These are phyloP conservation scores for Suaeda aralocaspica DNA, from an alignment of 148 eudicot genomes.

Conservation along the genomic window DNA sequence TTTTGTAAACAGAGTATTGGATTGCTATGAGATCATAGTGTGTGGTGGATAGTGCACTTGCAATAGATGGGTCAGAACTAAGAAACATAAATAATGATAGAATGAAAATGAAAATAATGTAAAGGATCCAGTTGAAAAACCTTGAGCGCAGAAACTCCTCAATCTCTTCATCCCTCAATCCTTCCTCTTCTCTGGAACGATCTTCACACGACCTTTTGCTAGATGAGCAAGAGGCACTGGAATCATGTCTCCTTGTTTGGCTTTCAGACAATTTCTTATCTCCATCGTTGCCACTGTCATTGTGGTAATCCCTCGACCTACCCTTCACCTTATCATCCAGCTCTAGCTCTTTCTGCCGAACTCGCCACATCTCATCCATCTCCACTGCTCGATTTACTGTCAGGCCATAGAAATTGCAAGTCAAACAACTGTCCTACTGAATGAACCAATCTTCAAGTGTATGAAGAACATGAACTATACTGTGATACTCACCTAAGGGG, in stretches of 20 bases:
- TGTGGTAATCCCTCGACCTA: conserved; percentile 29
- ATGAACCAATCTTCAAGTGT: neutral
- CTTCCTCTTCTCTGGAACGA: conserved; percentile 42
- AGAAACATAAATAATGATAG: neutral
- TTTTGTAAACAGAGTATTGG: neutral
- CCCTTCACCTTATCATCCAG: conserved; percentile 55
- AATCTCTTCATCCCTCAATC: conserved; percentile 71
- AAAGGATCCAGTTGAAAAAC: conserved; percentile 25
- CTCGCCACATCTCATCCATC: conserved; percentile 93
- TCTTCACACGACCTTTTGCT: conserved; percentile 43
- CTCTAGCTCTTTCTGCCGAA: conserved; percentile 75
- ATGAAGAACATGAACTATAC: too few species aligned
- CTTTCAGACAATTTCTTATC: conserved; percentile 29
- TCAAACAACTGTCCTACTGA: neutral
- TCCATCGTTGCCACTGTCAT: conserved; percentile 28
- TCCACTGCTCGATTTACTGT: conserved; percentile 88
- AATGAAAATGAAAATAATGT: neutral
- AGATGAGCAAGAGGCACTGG: conserved; percentile 36
- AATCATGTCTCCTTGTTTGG: conserved; percentile 37
- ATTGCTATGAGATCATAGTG: neutral
- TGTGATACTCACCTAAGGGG: too few species aligned
- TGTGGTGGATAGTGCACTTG: neutral
- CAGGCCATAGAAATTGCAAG: conserved; percentile 8
- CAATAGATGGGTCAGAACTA: neutral
- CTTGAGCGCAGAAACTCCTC: conserved; percentile 79